Evolutionary conservation across 2,329 filamentous ascomycete genomes (phyloP).

Genomic region (Aspergillus eucalypticola): DNA sequence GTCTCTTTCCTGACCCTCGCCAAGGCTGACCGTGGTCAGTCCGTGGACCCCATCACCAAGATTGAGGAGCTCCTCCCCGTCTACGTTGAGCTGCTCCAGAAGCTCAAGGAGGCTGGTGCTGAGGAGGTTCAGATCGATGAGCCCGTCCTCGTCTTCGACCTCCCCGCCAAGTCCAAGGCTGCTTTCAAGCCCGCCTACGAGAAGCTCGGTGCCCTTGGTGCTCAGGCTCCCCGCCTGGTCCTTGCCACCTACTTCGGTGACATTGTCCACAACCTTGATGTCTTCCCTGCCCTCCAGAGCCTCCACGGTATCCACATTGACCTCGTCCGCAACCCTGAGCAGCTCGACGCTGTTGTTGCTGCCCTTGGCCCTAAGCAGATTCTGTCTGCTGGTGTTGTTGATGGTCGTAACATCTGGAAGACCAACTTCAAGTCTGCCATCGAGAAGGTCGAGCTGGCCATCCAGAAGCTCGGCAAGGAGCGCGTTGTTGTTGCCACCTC

Average conservation of each 20-base stretch:
- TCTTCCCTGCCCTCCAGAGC: slow-evolving; percentile 70
- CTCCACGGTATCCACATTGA: slow-evolving; percentile 89
- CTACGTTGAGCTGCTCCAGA: slow-evolving; percentile 87
- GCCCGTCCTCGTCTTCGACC: slow-evolving; percentile 93
- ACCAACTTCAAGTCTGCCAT: slow-evolving; percentile 97
- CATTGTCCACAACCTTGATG: slow-evolving; percentile 97
- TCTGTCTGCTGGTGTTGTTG: slow-evolving; percentile 93
- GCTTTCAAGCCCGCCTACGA: slow-evolving; percentile 98
- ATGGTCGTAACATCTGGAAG: slow-evolving; percentile 99
- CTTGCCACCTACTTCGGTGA: slow-evolving; percentile 99
- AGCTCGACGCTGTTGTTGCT: slow-evolving; percentile 80
- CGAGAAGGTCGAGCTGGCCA: slow-evolving; percentile 81
- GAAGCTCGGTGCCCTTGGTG: slow-evolving; percentile 71
- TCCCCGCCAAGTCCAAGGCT: slow-evolving; percentile 84
- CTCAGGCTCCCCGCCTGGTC: slow-evolving; percentile 81
- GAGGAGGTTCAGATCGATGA: slow-evolving; percentile 98
- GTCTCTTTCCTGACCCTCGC: slow-evolving; percentile 97
- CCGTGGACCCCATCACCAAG: slow-evolving; percentile 88
- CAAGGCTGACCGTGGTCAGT: slow-evolving; percentile 96
- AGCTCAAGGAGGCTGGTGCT: slow-evolving; percentile 95
- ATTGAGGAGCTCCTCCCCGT: slow-evolving; percentile 90
- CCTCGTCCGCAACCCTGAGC: slow-evolving; percentile 96
- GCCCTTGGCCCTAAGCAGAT: slow-evolving; percentile 85
- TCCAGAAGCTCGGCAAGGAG: slow-evolving; percentile 96
- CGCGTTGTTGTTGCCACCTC: slow-evolving; percentile 96